Evolutionary conservation across 129 eudicot species (phyloP).

Genomic region (Artemisia argyi): DNA sequence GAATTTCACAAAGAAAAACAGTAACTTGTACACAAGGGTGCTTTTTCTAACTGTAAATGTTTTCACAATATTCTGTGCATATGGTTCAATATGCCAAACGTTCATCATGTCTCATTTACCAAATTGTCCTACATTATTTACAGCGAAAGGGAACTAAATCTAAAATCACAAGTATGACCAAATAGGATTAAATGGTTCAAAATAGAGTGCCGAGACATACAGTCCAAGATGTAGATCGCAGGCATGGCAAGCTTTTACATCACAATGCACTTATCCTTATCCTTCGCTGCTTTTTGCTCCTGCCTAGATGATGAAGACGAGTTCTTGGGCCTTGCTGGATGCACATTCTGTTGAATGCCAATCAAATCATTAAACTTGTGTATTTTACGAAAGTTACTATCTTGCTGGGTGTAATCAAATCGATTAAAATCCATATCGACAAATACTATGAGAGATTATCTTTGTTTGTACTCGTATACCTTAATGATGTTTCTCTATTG

Average conservation of each 20-base stretch:
- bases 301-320: constrained; percentile 53
- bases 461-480: not conserved
- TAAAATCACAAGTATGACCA: constrained; percentile 18
- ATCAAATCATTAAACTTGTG: not conserved
- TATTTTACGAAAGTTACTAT: not conserved
- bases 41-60: constrained; percentile 24
- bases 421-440: not conserved
- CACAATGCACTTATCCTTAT: constrained; percentile 54
- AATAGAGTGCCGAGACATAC: constrained; percentile 27
- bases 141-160: constrained; percentile 28
- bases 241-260: constrained; percentile 42
- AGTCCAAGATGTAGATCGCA: constrained; percentile 14
- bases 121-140: constrained; percentile 29
- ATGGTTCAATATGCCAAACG: constrained; percentile 17
- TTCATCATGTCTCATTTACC: constrained; percentile 2
- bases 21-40: constrained; percentile 19
- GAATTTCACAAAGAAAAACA: not conserved
- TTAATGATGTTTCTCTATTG: not conserved
- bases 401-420: not conserved
- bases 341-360: constrained; percentile 36
- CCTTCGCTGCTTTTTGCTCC: constrained; percentile 56
- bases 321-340: constrained; percentile 56
- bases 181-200: constrained; percentile 22
- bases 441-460: not conserved
- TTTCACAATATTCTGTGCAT: constrained; percentile 29